Evolutionary conservation across 2,329 filamentous ascomycete genomes (phyloP), one percentile per base, ranked within the genome.

Genomic region (Trematosphaeria pertusa): DNA sequence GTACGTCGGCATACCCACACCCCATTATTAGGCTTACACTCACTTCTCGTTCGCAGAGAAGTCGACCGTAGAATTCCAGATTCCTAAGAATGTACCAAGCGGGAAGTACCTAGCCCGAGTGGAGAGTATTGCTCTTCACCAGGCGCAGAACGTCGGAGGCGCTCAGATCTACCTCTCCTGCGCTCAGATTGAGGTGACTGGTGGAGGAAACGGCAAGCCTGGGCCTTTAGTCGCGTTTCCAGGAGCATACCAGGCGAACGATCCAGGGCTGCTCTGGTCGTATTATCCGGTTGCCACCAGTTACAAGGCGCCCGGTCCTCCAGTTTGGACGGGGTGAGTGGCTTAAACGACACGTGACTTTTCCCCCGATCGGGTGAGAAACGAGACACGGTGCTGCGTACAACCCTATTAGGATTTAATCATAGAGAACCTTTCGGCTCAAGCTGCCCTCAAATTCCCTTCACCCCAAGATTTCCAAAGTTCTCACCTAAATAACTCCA

Each of bases 141-240:
- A 72, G 44, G 73, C 70, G 4, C 52, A 57, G 17, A 57, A 46
- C 12, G 50, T 56, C 4, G 64, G 62, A 7, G 69, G 69, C 33
- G 70, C 70, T 5, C 70, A 78, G 59, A 75, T 78, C 46, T 78
- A 78, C 57, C 67, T 76, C 22, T 69, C 68, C 9, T 78, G 76
- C 55, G 73, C 72, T 0, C 76, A 79, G 58, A 54, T 79, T 37
- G 67, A 73, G 46, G 66, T 78, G 46, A 69, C 65, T 5, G 70
- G 69, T 8, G 62, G 66, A 18, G 72, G 72, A 4, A 65, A 50
- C 40, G 71, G 69, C 37, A 65, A 35, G n/a, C 73, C 74, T 11
- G 58, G 59, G 2, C 70, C 72, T 4, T 50, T 73, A 14, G 70
- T 71, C n/a, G 64, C 70, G 43, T 75, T 77, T 50, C 74, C 75